Percentiles rank a stretch among this genome's conserved stretches.
Evolutionary conservation across 2,329 filamentous ascomycete genomes (phyloP).

Genomic region (Elsinoe fawcettii): DNA sequence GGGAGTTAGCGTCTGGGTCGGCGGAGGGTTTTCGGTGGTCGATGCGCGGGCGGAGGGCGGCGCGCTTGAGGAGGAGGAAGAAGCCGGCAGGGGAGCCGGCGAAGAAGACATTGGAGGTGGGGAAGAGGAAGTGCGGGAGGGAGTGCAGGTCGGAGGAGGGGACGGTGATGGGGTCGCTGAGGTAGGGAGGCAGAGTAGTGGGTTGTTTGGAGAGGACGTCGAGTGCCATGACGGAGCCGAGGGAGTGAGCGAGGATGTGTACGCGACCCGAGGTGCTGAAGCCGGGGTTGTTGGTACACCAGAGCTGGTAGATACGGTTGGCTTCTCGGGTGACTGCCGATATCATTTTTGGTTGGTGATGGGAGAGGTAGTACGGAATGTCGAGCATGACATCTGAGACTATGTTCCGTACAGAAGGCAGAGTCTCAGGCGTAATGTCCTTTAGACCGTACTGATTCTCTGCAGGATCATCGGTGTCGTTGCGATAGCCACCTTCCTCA

Average conservation of each 20-base stretch:
- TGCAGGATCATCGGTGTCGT: constrained; percentile 49
- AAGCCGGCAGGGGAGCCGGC: constrained; percentile 87
- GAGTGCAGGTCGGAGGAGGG: constrained; percentile 21
- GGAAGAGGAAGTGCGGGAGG: constrained; percentile 68
- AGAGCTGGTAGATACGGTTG: constrained; percentile 89
- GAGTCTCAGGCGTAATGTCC: constrained; percentile 84
- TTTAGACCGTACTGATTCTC: constrained; percentile 62
- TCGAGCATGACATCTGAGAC: constrained; percentile 98
- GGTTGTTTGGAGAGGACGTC: constrained; percentile 88
- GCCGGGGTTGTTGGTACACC: constrained; percentile 87
- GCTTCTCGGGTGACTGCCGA: constrained; percentile 80
- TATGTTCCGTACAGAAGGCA: constrained; percentile 82
- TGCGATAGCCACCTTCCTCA: constrained; percentile 61
- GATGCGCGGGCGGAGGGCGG: constrained; percentile 64
- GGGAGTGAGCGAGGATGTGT: constrained; percentile 85
- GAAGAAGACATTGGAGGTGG: constrained; percentile 82
- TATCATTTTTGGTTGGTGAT: constrained; percentile 93
- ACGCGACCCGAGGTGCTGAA: constrained; percentile 76
- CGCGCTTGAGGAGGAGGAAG: constrained; percentile 77
- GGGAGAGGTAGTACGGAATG: constrained; percentile 94
- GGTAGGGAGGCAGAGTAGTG: constrained; percentile 51
- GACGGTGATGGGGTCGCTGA: constrained; percentile 27
- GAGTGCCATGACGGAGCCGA: constrained; percentile 89
- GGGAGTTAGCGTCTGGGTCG: constrained; percentile 43
- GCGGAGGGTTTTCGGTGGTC: constrained; percentile 66